A percentile compares a stretch with the other conserved stretches of the same genome.
These are phyloP conservation scores for Candida endomychidarum DNA, from an alignment of 805 yeast genomes.

Conservation along the genomic window DNA sequence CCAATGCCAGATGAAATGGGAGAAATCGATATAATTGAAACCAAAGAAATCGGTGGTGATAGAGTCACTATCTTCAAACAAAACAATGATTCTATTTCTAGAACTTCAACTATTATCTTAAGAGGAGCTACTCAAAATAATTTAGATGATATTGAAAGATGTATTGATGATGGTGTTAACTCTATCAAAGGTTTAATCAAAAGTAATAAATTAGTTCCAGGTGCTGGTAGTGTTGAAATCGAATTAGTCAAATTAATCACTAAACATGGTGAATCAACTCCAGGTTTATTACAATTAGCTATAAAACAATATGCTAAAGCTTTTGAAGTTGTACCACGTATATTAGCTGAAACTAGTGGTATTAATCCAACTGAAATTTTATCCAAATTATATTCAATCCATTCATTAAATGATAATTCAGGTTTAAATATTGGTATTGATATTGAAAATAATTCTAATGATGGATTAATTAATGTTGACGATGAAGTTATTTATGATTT, in stretches of 20 bases:
- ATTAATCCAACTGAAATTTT: slow-evolving; percentile 86
- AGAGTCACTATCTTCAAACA: slow-evolving; percentile 94
- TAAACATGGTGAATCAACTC: slow-evolving; percentile 87
- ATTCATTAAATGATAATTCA: slow-evolving; percentile 48
- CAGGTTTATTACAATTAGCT: slow-evolving; percentile 90
- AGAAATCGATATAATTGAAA: slow-evolving; percentile 78
- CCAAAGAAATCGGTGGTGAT: slow-evolving; percentile 95
- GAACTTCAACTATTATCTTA: slow-evolving; percentile 87
- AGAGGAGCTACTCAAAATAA: slow-evolving; percentile 96
- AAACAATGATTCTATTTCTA: slow-evolving; percentile 54
- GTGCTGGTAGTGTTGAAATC: slow-evolving; percentile 95
- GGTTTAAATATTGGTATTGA: slow-evolving; percentile 65
- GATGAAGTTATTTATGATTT: slow-evolving; percentile 76
- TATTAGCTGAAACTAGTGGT: slow-evolving; percentile 93
- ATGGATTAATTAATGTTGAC: slow-evolving; percentile 70
- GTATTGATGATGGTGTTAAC: slow-evolving; percentile 95
- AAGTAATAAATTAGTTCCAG: slow-evolving; percentile 79
- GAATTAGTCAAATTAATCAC: slow-evolving; percentile 80
- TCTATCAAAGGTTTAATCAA: slow-evolving; percentile 86
- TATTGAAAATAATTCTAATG: slow-evolving; percentile 53
- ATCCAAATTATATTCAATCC: slow-evolving; percentile 86
- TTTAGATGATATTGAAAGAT: slow-evolving; percentile 93
- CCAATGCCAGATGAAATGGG: slow-evolving; percentile 97
- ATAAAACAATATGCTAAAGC: slow-evolving; percentile 93
- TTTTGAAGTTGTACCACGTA: slow-evolving; percentile 90